Evolutionary conservation across 768 basidiomycete genomes (phyloP), one percentile per base, ranked within the genome.

Genomic region (Boletellus ananiceps): DNA sequence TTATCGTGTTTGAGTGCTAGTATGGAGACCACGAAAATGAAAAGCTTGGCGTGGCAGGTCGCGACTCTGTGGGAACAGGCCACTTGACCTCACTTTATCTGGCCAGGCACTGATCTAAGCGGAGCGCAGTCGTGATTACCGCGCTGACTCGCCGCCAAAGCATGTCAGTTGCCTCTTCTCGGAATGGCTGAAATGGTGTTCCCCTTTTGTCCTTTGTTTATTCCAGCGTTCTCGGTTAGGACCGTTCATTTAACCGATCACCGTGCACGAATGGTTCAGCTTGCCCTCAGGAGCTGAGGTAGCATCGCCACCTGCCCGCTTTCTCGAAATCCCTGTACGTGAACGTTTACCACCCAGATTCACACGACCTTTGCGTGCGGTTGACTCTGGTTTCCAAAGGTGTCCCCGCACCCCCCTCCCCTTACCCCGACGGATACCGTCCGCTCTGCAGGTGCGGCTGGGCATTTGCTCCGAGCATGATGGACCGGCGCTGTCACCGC

Each of bases 31-130:
- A 23, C 47, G 36, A 59, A 65, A 62, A 62, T 65, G 54, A 65
- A 65, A 62, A 21, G 52, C 51, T 52, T 49, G 52, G 56, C 54
- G 32, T 49, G 37, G 45, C 40, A 51, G 38, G 25, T 45, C 19
- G 44, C 32, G 23, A 13, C 33, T 39, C 39, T 56, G 51, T 59
- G 59, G 49, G 62, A 63, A 61, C 31, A 36, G n/a, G 35, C 50
- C 45, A 54, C 6, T 55, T 48, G 47, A 52, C 51, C 40, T 57
- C 58, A 57, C 53, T 54, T 54, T 60, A 66, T 59, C 56, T 51
- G 41, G 49, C 55, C 61, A 66, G 64, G 66, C 58, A 65, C 64
- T 56, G 52, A 61, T 52, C 52, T 54, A 40, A 50, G 44, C 56
- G 54, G 64, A 55, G 50, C 40, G 46, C 48, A 46, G 50, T 54